A percentile compares a stretch with the other conserved stretches of the same genome.
phyloP scores from a whole-genome alignment of 768 basidiomycete species.

The Russula abietina region DNA sequence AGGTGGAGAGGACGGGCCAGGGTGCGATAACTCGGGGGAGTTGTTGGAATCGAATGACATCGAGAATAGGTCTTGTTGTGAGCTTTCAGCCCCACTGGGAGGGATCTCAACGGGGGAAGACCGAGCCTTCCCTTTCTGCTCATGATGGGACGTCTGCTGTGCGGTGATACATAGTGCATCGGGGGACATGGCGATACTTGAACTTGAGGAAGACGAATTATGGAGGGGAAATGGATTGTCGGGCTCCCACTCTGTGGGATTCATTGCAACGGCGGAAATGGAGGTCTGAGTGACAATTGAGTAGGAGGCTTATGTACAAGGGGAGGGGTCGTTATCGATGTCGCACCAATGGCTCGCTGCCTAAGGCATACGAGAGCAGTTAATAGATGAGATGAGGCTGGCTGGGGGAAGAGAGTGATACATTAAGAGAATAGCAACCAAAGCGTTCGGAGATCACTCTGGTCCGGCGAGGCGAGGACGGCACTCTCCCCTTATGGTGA shows the following conservation, averaged over 20 bases:
- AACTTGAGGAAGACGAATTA: neutral
- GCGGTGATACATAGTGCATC: neutral
- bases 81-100: conserved; percentile 30
- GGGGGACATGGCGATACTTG: conserved; percentile 2
- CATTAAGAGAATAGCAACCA: neutral
- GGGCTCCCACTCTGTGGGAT: conserved; percentile 3
- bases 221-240: conserved; percentile 3
- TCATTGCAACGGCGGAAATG: conserved; percentile 3
- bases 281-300: conserved; percentile 1
- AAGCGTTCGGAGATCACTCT: neutral
- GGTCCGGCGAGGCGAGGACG: neutral
- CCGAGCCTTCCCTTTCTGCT: conserved; percentile 51
- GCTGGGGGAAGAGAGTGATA: conserved; percentile 10
- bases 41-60: conserved; percentile 24
- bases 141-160: conserved; percentile 14
- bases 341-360: conserved; percentile 37
- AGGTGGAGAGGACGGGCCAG: conserved; percentile 25
- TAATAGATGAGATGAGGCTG: conserved; percentile 14
- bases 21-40: conserved; percentile 25
- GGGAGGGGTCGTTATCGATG: conserved; percentile 52
- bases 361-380: conserved; percentile 23
- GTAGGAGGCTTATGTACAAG: conserved; percentile 39
- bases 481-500: neutral
- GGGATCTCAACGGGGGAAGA: conserved; percentile 50
- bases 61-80: conserved; percentile 27